Evolutionary conservation across 1,284 basidiomycete genomes (phyloP), one percentile per base, ranked within the genome.

Genomic region (Ustilago bromivora): DNA sequence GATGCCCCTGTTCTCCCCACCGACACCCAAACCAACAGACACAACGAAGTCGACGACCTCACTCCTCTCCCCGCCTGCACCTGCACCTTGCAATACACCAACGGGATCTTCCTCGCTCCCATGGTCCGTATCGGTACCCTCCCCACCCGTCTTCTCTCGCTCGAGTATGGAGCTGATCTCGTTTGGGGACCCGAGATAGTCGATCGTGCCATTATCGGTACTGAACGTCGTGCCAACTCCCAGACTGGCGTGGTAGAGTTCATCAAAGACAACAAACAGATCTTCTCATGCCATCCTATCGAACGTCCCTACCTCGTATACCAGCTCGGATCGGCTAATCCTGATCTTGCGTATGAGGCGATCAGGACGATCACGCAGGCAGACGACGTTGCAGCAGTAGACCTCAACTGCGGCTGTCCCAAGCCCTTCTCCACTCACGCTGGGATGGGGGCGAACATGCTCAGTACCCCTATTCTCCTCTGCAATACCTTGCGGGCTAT

Each of bases 161-260:
- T 99, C 51, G 95, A 96, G 81, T 93, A 98, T 83, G 96, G 96
- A 2, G 96, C 96, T 3, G 92, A 92, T 15, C 89, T 99, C 5
- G 96, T 99, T 0, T 99, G 97, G 97, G 92, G 94, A 11, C 97
- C 96, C 0, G 97, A 99, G 85, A 93, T 95, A 53, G 93, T 99
- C 7, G 97, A 99, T 87, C 94, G 93, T 87, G 97, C 97, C 13
- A 95, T 99, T 66, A 89, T 99, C 53, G 94, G 96, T 64, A 88
- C 93, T 0, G 90, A 92, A 76, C 89, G 96, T 62, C 90, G 89
- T 28, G 94, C 98, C 13, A 91, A 98, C 88, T 91, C 95, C 94
- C 83, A 88, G 19, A 95, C 94, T 0, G 96, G 96, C 17, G 91
- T 96, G n/a, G 89, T 99, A 71, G 93, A 93, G 11, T 99, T 93